Evolutionary conservation across 139 green algal species (phyloP).

Genomic region (Trebouxia sp.): DNA sequence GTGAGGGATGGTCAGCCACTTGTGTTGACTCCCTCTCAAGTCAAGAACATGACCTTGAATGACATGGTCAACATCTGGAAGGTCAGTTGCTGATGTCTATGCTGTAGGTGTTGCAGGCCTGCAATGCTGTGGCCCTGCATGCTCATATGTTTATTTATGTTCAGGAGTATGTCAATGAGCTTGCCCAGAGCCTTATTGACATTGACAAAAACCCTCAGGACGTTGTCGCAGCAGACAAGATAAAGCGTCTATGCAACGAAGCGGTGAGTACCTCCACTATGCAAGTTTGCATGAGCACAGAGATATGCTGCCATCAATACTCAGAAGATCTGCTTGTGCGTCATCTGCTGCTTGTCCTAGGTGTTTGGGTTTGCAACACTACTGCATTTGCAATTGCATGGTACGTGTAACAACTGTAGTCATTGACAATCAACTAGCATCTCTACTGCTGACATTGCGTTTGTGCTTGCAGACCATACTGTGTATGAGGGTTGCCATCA

Average conservation of each 20-base stretch:
- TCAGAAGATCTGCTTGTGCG: too few species aligned
- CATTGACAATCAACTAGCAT: too few species aligned
- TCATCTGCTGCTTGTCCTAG: too few species aligned
- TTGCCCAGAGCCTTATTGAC: constrained; percentile 40
- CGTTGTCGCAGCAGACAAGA: neutral
- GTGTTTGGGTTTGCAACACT: too few species aligned
- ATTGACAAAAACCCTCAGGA: constrained; percentile 15
- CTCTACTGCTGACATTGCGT: too few species aligned
- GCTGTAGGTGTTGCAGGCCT: neutral
- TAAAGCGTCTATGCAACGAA: neutral
- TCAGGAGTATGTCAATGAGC: constrained; percentile 49
- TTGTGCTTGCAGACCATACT: constrained; percentile 23
- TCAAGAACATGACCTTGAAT: constrained; percentile 39
- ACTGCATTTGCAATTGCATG: neutral
- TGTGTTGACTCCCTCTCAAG: constrained; percentile 23
- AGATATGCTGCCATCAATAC: too few species aligned
- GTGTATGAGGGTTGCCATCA: constrained; percentile 28
- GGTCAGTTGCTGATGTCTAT: constrained; percentile 16
- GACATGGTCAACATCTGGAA: constrained; percentile 46
- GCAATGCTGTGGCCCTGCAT: neutral
- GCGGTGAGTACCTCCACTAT: neutral
- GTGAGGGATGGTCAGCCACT: constrained; percentile 34
- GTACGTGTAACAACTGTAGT: too few species aligned
- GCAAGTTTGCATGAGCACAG: too few species aligned
- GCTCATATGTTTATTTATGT: neutral